These are phyloP conservation scores for Colletotrichum phormii DNA, from an alignment of 2,329 filamentous ascomycete genomes.

Conservation along the genomic window DNA sequence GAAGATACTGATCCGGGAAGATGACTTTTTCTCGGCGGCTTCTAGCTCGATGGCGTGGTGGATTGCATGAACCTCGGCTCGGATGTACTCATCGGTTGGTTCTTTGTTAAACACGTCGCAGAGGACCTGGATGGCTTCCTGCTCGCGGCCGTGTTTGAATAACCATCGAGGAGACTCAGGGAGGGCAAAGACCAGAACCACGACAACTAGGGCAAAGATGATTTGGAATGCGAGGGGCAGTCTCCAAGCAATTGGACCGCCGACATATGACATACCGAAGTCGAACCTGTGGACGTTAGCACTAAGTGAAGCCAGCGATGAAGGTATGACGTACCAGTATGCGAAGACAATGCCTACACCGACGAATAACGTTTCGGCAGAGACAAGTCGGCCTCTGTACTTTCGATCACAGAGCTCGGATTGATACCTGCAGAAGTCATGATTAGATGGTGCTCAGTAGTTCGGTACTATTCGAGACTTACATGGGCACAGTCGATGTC, in stretches of 20 bases:
- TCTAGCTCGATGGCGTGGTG: conserved; percentile 55
- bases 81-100: conserved; percentile 46
- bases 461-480: background rate
- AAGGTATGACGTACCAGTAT: conserved; percentile 39
- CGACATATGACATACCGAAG: conserved; percentile 50
- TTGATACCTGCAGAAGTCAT: conserved; percentile 47
- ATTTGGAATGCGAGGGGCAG: conserved; percentile 47
- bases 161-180: conserved; percentile 56
- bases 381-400: conserved; percentile 55
- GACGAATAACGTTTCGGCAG: conserved; percentile 52
- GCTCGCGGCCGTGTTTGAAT: conserved; percentile 47
- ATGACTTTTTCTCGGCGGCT: conserved; percentile 42
- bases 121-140: conserved; percentile 51
- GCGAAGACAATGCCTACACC: conserved; percentile 55
- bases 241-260: conserved; percentile 41
- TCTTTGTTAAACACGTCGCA: conserved; percentile 54
- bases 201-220: conserved; percentile 47
- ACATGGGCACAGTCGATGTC: conserved; percentile 51
- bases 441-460: background rate
- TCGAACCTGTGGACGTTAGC: conserved; percentile 39
- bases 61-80: conserved; percentile 51
- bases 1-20: conserved; percentile 55
- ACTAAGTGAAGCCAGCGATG: too few species aligned
- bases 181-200: conserved; percentile 50
- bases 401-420: conserved; percentile 56